A percentile compares a stretch with the other conserved stretches of the same genome.
These are phyloP conservation scores for Vigna nakashimae DNA, from an alignment of 306 rosid genomes.

Conservation along the genomic window DNA sequence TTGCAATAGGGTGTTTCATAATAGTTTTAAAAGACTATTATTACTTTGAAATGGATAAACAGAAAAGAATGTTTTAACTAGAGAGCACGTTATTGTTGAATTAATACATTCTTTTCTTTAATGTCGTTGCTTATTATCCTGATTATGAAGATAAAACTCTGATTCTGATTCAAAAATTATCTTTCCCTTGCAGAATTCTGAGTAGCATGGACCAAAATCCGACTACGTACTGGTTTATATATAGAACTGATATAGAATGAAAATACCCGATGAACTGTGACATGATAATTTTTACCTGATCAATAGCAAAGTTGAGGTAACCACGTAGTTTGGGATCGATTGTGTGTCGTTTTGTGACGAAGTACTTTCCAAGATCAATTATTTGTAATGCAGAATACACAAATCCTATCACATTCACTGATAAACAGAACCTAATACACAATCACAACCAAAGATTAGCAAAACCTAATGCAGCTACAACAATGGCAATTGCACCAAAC, in stretches of 20 bases:
- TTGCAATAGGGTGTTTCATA: no score
- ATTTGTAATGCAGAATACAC: slow-evolving; percentile 72
- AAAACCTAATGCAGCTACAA: background rate
- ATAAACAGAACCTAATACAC: slow-evolving; percentile 60
- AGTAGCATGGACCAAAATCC: no score
- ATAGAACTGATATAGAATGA: background rate
- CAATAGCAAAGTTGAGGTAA: slow-evolving; percentile 69
- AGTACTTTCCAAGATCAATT: slow-evolving; percentile 50
- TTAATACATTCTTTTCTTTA: no score
- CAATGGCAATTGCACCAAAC: background rate
- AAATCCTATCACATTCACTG: slow-evolving; percentile 72
- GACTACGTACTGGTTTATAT: no score
- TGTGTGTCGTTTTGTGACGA: slow-evolving; percentile 56
- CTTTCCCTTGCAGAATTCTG: no score
- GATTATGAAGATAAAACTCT: no score
- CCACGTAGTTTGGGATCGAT: slow-evolving; percentile 47
- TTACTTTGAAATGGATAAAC: no score
- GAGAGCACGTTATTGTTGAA: no score
- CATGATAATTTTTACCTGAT: slow-evolving; percentile 65
- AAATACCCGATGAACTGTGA: background rate
- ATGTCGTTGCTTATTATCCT: no score
- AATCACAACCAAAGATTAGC: background rate
- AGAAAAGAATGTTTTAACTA: no score
- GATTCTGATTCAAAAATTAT: no score
- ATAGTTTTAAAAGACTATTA: no score